phyloP scores from a whole-genome alignment of 352 stramenopile species.

The Phytophthora ramorum region DNA sequence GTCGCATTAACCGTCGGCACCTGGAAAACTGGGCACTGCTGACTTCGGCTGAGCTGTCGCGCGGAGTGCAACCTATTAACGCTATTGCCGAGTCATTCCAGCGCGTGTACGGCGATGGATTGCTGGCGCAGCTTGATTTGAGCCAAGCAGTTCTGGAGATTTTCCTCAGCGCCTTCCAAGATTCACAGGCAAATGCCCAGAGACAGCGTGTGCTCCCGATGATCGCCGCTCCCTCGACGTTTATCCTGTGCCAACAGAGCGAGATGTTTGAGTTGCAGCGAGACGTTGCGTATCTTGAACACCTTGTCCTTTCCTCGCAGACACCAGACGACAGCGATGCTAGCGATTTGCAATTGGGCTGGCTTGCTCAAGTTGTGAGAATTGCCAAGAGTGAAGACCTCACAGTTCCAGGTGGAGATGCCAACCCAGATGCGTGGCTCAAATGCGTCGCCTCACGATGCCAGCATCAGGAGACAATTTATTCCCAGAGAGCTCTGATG shows the following conservation, averaged over 20 bases:
- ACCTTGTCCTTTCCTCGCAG: constrained; percentile 49
- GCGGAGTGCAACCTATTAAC: constrained; percentile 48
- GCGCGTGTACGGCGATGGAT: constrained; percentile 66
- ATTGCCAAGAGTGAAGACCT: constrained; percentile 2
- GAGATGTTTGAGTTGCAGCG: constrained; percentile 61
- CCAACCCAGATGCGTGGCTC: constrained; percentile 35
- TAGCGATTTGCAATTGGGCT: constrained; percentile 41
- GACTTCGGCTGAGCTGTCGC: constrained; percentile 67
- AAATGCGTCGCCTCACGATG: constrained; percentile 40
- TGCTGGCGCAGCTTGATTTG: constrained; percentile 52
- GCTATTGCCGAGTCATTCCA: constrained; percentile 67
- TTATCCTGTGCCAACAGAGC: constrained; percentile 64
- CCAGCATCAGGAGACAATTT: constrained; percentile 22
- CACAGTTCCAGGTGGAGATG: neutral
- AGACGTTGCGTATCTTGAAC: constrained; percentile 70
- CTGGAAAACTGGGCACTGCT: constrained; percentile 83
- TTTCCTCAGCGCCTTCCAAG: constrained; percentile 47
- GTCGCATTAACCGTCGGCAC: constrained; percentile 72
- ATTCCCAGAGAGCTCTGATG: constrained; percentile 43
- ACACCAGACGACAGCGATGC: constrained; percentile 10
- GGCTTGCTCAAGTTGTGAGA: constrained; percentile 29
- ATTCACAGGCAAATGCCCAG: constrained; percentile 24
- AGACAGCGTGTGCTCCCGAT: constrained; percentile 47
- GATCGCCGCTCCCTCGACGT: constrained; percentile 48
- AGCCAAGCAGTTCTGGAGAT: constrained; percentile 42